Evolutionary conservation across 2,329 filamentous ascomycete genomes (phyloP).

Genomic region (Onygenales sp.): DNA sequence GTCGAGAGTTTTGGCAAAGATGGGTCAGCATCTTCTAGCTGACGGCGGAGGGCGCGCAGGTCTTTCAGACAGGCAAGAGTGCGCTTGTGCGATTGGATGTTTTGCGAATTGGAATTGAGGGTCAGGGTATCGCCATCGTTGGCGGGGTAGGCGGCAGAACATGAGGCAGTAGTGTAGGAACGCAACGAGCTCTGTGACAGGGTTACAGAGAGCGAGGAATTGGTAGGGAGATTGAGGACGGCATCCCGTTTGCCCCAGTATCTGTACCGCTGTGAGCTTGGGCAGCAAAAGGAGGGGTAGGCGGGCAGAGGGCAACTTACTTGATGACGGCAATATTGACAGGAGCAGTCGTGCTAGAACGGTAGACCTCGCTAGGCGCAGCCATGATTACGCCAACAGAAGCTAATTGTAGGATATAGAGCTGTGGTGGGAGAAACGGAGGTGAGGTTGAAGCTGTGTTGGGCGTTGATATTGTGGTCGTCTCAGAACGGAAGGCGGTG

Average conservation of each 20-base stretch:
- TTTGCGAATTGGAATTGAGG: conserved; percentile 74
- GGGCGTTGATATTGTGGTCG: background rate
- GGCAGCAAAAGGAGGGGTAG: conserved; percentile 1
- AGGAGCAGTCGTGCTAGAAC: conserved; percentile 89
- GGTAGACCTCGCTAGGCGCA: conserved; percentile 52
- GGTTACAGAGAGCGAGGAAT: conserved; percentile 94
- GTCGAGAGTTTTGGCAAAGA: conserved; percentile 73
- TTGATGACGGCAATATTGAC: conserved; percentile 99
- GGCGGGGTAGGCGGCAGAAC: conserved; percentile 60
- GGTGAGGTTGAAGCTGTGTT: background rate
- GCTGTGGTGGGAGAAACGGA: background rate
- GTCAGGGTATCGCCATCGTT: conserved; percentile 57
- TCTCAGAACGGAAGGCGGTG: background rate
- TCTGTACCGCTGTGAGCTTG: conserved; percentile 27
- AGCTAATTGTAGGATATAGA: background rate
- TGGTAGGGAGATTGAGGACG: conserved; percentile 91
- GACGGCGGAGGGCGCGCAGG: conserved; percentile 65
- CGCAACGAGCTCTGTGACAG: conserved; percentile 89
- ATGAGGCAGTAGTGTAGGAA: conserved; percentile 91
- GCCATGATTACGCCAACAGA: conserved; percentile 17
- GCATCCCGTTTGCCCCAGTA: conserved; percentile 98
- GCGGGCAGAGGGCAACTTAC: conserved; percentile 38
- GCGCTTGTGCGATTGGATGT: conserved; percentile 69
- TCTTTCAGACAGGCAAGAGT: conserved; percentile 92
- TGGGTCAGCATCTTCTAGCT: conserved; percentile 61